Evolutionary conservation across 2,329 filamentous ascomycete species (phyloP), one percentile per base, ranked within the genome.

Genomic region (Didymella pinodella): DNA sequence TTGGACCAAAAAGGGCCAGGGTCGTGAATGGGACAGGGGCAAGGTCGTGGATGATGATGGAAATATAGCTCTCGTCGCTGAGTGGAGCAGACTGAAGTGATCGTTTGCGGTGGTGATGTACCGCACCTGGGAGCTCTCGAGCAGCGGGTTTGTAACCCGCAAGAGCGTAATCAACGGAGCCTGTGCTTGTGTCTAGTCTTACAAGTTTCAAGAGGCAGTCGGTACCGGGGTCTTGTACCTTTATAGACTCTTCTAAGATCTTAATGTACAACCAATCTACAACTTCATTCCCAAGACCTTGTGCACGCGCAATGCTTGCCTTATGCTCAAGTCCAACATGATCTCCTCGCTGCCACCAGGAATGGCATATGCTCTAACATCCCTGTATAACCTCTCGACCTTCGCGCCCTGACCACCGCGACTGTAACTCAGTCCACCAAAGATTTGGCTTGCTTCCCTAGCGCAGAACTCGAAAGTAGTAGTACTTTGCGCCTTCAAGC

Each of bases 381-480:
- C 95, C 63, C 95, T 86, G 80, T 98, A 98, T 70, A 99, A 81
- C 60, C 95, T 83, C 86, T 99, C 95, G 51, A 98, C 87, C 86
- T 97, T 97, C 59, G 88, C 94, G 61, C 95, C 95, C 82, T 98
- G 95, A 16, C 95, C 95, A 55, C 95, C 95, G 43, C 94, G 87
- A 59, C 88, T 93, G 82, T 98, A 98, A 70, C 89, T 93, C 65
- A 98, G 81, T 26, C 95, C 95, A 61, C 95, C 95, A 71, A 98
- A 99, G 79, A 99, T 98, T 85, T 99, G 95, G 75, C 89, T 92
- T 16, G 95, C 95, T 81, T 99, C 95, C 61, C 94, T 86, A 31
- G 95, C 95, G 80, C 95, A 99, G 84, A 96, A 98, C 82, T 99
- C 95, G 71, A 98, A 99, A 0, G 93, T 97, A 2, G 92, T 86